Percentiles rank a stretch among this genome's conserved stretches.
Conservation (phyloP, 352 stramenopile species). For the Pythium aristosporum region DNA sequence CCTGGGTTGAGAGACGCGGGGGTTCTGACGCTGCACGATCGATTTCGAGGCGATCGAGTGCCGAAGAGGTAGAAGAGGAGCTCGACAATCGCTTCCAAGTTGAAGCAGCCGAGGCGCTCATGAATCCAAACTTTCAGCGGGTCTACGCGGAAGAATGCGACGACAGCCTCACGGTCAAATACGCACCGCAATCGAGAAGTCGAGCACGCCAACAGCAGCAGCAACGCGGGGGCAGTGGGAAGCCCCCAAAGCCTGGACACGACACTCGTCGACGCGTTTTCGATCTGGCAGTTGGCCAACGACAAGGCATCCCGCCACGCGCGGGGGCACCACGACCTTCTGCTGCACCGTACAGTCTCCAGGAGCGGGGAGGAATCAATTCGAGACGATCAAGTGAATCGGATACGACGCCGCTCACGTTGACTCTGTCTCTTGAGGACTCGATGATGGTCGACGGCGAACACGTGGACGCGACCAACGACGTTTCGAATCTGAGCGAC, state of each 20-base stretch:
- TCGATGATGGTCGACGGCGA: slow-evolving; percentile 6
- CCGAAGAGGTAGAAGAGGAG: slow-evolving; percentile 24
- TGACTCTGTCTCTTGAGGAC: slow-evolving; percentile 17
- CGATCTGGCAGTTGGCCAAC: neutral
- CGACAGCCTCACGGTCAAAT: slow-evolving; percentile 75
- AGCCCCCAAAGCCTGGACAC: slow-evolving; percentile 8
- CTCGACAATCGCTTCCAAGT: slow-evolving; percentile 41
- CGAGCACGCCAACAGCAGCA: neutral
- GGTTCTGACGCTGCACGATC: neutral
- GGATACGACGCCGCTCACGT: slow-evolving; percentile 4
- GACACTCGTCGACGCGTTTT: neutral
- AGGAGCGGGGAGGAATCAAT: neutral
- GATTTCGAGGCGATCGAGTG: slow-evolving; percentile 1
- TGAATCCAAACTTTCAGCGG: slow-evolving; percentile 80
- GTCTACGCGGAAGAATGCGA: slow-evolving; percentile 81
- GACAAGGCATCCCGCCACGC: neutral
- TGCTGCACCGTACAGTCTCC: neutral
- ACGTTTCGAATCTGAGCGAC: slow-evolving; percentile 37
- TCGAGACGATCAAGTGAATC: slow-evolving; percentile 4
- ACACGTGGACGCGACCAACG: slow-evolving; percentile 10
- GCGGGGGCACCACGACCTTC: neutral
- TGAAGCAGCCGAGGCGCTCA: slow-evolving; percentile 54
- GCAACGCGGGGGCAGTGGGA: slow-evolving; percentile 2
- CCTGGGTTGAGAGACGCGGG: neutral
- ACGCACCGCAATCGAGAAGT: slow-evolving; percentile 32